Base-by-base conservation (phyloP, 2,329 filamentous ascomycete genomes). In the Diaporthe caulivora region DNA sequence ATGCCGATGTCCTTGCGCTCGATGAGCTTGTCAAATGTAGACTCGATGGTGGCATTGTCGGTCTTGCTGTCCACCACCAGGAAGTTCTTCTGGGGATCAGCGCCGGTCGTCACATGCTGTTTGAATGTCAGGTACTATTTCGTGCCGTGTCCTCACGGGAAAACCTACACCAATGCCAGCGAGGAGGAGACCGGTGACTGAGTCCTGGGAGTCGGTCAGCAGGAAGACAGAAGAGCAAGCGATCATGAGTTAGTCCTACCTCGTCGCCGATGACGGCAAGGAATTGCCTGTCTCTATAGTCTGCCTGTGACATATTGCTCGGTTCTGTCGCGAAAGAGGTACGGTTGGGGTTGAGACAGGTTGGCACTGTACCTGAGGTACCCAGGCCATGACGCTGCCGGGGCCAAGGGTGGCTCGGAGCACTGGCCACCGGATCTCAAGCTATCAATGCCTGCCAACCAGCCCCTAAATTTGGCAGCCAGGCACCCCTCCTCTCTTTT, bases 181-280 rank as follows among this genome's bases (percentile, higher is more conserved):
- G 76, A 99, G 93, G 70, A 99, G 91, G 80, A 99, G 90, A 76
- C 97, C 97, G 24, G 97, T 99, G 73, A 98, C 95, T 62, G 97
- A 98, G 86, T 97, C 94, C 97, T 99, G 79, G 47, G 72, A 51
- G 57, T 17, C 37, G 72, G 75, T 78, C 76, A 78, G 76, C 31
- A 18, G 26, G 65, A n/a, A 31, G 60, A 18, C 21, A 47, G 9
- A 8, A 18, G 4, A 21, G 29, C 47, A 15, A n/a, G 18, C 21
- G 2, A 40, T 13, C 21, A 24, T 34, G 21, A 21, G 18, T 10
- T 21, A 2, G 8, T 37, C 53, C n/a, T 81, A 94, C 97, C 91
- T 99, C 97, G 84, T 99, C 97, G 69, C 97, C 97, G 81, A 99
- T 99, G 64, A 99, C 96, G 77, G 97, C 97, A 74, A 99, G 91